A percentile compares a stretch with the other conserved stretches of the same genome.
phyloP scores from a whole-genome alignment of 148 eudicot species.

The Rhododendron mucronatum region DNA sequence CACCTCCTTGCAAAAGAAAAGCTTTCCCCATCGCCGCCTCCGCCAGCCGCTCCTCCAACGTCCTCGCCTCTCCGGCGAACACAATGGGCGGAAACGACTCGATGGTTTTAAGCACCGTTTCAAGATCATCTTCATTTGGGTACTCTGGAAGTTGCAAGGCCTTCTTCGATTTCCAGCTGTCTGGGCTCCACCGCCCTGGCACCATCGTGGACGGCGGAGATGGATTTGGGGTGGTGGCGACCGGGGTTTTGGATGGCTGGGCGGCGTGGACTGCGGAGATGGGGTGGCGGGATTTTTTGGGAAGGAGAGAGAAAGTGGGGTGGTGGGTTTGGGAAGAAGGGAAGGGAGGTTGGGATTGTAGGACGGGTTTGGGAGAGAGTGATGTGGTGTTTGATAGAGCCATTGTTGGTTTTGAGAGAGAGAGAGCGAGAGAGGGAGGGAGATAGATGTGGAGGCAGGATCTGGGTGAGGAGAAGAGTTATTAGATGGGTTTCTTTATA shows the following conservation, averaged over 20 bases:
- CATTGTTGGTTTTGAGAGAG: not conserved
- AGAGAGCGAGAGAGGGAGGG: not conserved
- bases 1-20: conserved; percentile 64
- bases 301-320: not conserved
- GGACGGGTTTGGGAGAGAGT: conserved; percentile 5
- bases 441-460: not conserved
- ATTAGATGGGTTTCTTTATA: not conserved
- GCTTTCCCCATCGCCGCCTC: conserved; percentile 67
- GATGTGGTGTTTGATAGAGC: conserved; percentile 1
- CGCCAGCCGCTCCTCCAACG: conserved; percentile 54
- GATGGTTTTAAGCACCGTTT: conserved; percentile 42
- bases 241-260: not conserved
- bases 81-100: conserved; percentile 63
- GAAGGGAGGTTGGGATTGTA: conserved; percentile 16
- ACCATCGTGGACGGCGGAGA: not conserved
- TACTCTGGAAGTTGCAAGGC: conserved; percentile 61
- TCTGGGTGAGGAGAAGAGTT: not conserved
- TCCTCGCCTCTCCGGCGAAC: conserved; percentile 65
- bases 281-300: conserved; percentile 2
- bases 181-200: conserved; percentile 32
- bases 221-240: conserved; percentile 6
- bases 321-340: not conserved
- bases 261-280: conserved; percentile 18
- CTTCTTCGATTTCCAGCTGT: conserved; percentile 51
- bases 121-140: conserved; percentile 36